Base-by-base conservation (phyloP, 2,329 filamentous ascomycete species). In the Grosmannia serpens region DNA sequence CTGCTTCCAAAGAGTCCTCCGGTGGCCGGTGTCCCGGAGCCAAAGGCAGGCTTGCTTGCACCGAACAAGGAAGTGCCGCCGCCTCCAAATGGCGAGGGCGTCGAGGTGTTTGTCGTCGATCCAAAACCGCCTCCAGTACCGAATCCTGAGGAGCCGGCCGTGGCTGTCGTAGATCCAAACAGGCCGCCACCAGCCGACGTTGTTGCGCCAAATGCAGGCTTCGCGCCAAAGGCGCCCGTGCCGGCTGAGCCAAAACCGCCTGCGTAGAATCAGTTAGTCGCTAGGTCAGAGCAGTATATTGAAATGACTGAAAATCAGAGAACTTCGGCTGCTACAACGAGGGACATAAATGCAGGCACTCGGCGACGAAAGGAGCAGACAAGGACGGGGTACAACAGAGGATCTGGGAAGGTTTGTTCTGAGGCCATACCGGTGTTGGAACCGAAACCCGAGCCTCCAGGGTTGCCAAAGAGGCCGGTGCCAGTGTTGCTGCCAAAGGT, bases 151-250 rank as follows among this genome's bases (percentile, higher is more conserved):
- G 70, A 66, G 17, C 70, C 66, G 15, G 70, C 69, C 20, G 71
- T 74, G 52, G 71, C 71, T 35, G 69, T 68, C 10, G 71, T 65
- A n/a, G 75, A 68, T 53, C 81, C 81, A 64, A 83, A 83, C 13
- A 80, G 68, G 44, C 76, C 71, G 31, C 69, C 70, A n/a, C 73
- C 73, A 33, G 68, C 70, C 20, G 74, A 55, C 31, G 69, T 68
- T 7, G 71, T 65, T n/a, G 75, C 68, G 52, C 81, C 81, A 64
- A 83, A 83, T 13, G 79, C 73, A 47, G 82, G 76, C 67, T 84
- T 77, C 41, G 66, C 59, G 20, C 65, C 65, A 44, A 66, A 72
- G 64, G 46, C 70, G 55, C 67, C 67, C 41, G 62, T 64, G 7
- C 61, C 59, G 31, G 56, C 60, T 20, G 64, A 60, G 22, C 64